Conservation (phyloP, 1,139 yeast genomes). For the Suhomyces chickasaworum region DNA sequence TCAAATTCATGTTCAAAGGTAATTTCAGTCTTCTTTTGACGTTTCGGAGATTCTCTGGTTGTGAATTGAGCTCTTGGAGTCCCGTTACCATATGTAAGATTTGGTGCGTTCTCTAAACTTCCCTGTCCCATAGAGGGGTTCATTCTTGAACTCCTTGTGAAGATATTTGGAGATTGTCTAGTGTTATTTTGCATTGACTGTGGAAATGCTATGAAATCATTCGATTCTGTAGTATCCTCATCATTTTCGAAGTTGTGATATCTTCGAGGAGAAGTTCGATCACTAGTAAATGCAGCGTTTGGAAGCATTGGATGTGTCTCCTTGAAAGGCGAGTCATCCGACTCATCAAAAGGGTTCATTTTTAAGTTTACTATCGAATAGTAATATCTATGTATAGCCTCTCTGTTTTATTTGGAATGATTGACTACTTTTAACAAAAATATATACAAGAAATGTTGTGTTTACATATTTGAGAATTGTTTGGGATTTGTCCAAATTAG, state of each 20-base stretch:
- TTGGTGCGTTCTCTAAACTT: constrained; percentile 29
- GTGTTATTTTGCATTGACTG: constrained; percentile 25
- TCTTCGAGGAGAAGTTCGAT: constrained; percentile 42
- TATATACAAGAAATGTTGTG: not conserved
- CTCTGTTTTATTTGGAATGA: not conserved
- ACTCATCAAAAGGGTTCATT: constrained; percentile 42
- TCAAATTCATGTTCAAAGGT: constrained; percentile 41
- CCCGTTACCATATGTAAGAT: constrained; percentile 22
- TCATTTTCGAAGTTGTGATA: constrained; percentile 29
- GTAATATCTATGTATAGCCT: not conserved
- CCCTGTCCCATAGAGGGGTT: constrained; percentile 34
- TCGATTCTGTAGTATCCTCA: constrained; percentile 25
- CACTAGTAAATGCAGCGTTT: constrained; percentile 44
- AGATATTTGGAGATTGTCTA: constrained; percentile 49
- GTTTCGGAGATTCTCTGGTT: constrained; percentile 65
- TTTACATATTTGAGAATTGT: not conserved
- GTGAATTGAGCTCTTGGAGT: constrained; percentile 62
- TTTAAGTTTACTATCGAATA: not conserved
- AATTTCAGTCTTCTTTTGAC: constrained; percentile 52
- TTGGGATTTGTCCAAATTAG: not conserved
- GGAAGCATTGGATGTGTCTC: constrained; percentile 39
- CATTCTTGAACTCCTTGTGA: constrained; percentile 52
- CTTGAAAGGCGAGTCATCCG: constrained; percentile 34
- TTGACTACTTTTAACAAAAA: not conserved
- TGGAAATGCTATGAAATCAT: constrained; percentile 34